phyloP scores from a whole-genome alignment of 2,329 filamentous ascomycete species.

The Aureobasidium lini region DNA sequence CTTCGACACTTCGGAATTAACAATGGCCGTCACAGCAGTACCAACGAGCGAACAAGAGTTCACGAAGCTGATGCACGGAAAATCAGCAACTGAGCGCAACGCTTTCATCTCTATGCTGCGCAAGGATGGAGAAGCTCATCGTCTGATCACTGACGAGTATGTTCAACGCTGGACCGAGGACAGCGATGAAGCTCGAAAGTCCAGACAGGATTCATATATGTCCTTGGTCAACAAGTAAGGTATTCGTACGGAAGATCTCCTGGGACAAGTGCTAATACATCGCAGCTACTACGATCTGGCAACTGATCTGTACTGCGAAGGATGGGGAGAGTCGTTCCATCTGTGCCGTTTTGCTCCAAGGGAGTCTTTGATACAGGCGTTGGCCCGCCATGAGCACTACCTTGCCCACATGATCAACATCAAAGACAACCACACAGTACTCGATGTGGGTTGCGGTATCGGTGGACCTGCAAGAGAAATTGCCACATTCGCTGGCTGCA shows the following conservation, averaged over 20 bases:
- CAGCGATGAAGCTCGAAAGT: conserved; percentile 77
- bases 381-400: conserved; percentile 96
- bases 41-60: not conserved
- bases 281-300: conserved; percentile 53
- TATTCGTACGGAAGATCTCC: not conserved
- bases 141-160: conserved; percentile 80
- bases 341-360: conserved; percentile 88
- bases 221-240: conserved; percentile 70
- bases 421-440: conserved; percentile 77
- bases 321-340: conserved; percentile 94
- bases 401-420: conserved; percentile 84
- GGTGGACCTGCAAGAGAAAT: conserved; percentile 94
- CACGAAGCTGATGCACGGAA: conserved; percentile 59
- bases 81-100: conserved; percentile 71
- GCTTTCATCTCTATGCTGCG: conserved; percentile 74
- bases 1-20: not conserved
- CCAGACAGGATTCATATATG: conserved; percentile 69
- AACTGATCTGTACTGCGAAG: conserved; percentile 67
- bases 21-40: not conserved
- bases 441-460: conserved; percentile 95
- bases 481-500: conserved; percentile 83
- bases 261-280: conserved; percentile 54
- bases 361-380: conserved; percentile 82
- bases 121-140: conserved; percentile 73
- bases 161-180: conserved; percentile 95